Evolutionary conservation across 1,284 basidiomycete genomes (phyloP), one percentile per base, ranked within the genome.

Genomic region (Puccinia polysora): DNA sequence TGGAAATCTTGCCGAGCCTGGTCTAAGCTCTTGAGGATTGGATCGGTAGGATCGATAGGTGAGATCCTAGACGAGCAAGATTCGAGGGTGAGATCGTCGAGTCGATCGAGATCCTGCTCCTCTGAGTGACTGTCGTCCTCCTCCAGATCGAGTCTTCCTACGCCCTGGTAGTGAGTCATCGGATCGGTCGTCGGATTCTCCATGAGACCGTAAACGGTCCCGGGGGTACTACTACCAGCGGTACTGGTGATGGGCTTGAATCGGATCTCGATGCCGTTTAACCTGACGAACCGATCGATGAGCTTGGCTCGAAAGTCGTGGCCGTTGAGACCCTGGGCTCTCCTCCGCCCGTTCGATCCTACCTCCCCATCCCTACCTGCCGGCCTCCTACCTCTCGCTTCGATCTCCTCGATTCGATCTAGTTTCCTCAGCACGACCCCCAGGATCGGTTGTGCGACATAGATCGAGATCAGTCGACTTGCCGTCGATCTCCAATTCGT

Each of bases 401-500:
- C n/a, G n/a, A n/a, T n/a, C n/a, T n/a, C n/a, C n/a, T n/a, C n/a
- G n/a, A n/a, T n/a, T n/a, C n/a, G n/a, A n/a, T n/a, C n/a, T n/a
- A n/a, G n/a, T n/a, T n/a, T n/a, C n/a, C n/a, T n/a, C n/a, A n/a
- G n/a, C n/a, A n/a, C n/a, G n/a, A 45, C 32, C 34, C 28, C 28
- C 30, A 68, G 40, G 40, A 68, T 68, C 23, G 65, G 65, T 55
- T 56, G 53, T 20, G 23, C 50, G 14, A 68, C 32, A 23, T 58
- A 68, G 7, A 68, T 38, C 14, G 52, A 45, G 25, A 68, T 28
- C 38, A 56, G 18, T 30, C 53, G 50, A 20, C 52, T 55, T 28
- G 38, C 50, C 1, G 65, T 68, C 30, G 32, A 10, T 4, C 12
- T 10, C 53, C 65, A 68, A 30, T 68, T 68, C 10, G 18, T 25